phyloP scores from a whole-genome alignment of 2,329 filamentous ascomycete species.

The Tricladium varicosporioides region DNA sequence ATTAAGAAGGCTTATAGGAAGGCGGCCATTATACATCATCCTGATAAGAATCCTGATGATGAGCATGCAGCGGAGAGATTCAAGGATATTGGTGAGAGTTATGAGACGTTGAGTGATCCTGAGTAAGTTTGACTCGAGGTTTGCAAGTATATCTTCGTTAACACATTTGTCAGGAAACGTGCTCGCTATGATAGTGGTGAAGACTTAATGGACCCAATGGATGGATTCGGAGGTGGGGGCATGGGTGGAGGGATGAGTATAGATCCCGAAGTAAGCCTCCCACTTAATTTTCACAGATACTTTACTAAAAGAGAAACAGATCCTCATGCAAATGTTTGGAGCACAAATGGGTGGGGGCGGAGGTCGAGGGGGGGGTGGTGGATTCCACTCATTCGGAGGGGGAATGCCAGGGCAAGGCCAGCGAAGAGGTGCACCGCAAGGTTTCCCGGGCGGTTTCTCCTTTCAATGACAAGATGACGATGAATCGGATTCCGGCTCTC shows the following conservation, averaged over 20 bases:
- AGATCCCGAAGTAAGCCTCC: constrained; percentile 24
- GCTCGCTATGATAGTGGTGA: constrained; percentile 89
- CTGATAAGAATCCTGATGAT: constrained; percentile 94
- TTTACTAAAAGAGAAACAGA: constrained; percentile 13
- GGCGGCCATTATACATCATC: constrained; percentile 89
- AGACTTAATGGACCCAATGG: constrained; percentile 82
- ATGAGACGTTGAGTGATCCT: constrained; percentile 91
- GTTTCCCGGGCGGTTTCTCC: constrained; percentile 54
- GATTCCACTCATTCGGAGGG: constrained; percentile 44
- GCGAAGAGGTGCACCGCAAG: constrained; percentile 33
- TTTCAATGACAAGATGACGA: constrained; percentile 48
- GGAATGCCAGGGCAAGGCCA: constrained; percentile 43
- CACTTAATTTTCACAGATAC: too few relatives aligned
- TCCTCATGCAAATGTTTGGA: constrained; percentile 36
- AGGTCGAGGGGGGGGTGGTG: constrained; percentile 49
- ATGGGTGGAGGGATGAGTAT: constrained; percentile 45
- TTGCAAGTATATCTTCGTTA: constrained; percentile 1
- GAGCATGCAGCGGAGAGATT: constrained; percentile 83
- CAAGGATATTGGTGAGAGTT: constrained; percentile 97
- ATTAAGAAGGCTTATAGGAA: constrained; percentile 98
- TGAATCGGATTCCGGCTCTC: constrained; percentile 13
- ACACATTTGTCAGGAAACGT: constrained; percentile 61
- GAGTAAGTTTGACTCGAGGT: constrained; percentile 59
- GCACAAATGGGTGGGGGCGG: constrained; percentile 40
- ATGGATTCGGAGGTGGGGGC: constrained; percentile 65